Percentiles rank a stretch among this genome's conserved stretches.
phyloP scores from a whole-genome alignment of 2,329 filamentous ascomycete genomes.

The Colletotrichum sp. region DNA sequence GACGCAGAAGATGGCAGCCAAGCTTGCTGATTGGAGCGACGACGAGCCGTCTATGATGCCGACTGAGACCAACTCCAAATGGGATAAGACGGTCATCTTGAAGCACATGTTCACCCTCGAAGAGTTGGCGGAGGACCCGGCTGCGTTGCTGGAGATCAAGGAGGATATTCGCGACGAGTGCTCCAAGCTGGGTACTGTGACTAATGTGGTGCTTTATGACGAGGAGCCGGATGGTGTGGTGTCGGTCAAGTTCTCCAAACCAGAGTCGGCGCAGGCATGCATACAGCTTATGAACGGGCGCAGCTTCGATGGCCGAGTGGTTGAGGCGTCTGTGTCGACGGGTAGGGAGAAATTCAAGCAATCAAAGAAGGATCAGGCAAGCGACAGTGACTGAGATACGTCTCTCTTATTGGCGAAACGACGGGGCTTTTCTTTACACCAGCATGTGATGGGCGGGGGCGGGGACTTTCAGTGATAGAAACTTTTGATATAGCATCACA shows the following conservation, averaged over 20 bases:
- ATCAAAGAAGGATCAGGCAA: conserved; percentile 60
- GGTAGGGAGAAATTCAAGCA: conserved; percentile 78
- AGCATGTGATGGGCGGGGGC: neutral
- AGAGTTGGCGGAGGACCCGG: conserved; percentile 85
- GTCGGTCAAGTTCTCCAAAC: conserved; percentile 79
- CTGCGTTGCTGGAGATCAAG: conserved; percentile 87
- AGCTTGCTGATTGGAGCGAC: conserved; percentile 94
- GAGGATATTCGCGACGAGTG: conserved; percentile 94
- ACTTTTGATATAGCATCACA: neutral
- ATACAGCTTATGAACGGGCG: conserved; percentile 79
- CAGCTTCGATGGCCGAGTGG: conserved; percentile 74
- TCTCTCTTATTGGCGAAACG: conserved; percentile 44
- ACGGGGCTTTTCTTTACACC: neutral
- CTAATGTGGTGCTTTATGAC: conserved; percentile 91
- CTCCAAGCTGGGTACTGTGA: conserved; percentile 83
- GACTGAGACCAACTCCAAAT: conserved; percentile 53
- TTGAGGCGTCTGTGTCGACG: conserved; percentile 74
- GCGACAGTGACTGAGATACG: conserved; percentile 40
- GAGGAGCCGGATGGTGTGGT: conserved; percentile 84
- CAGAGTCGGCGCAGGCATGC: conserved; percentile 74
- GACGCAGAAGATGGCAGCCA: conserved; percentile 88
- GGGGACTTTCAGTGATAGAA: neutral
- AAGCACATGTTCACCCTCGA: conserved; percentile 91
- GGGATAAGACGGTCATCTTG: conserved; percentile 84
- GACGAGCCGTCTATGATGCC: conserved; percentile 69